These are phyloP conservation scores for Neurospora terricola DNA, from an alignment of 495 filamentous ascomycete species.

Conservation along the genomic window DNA sequence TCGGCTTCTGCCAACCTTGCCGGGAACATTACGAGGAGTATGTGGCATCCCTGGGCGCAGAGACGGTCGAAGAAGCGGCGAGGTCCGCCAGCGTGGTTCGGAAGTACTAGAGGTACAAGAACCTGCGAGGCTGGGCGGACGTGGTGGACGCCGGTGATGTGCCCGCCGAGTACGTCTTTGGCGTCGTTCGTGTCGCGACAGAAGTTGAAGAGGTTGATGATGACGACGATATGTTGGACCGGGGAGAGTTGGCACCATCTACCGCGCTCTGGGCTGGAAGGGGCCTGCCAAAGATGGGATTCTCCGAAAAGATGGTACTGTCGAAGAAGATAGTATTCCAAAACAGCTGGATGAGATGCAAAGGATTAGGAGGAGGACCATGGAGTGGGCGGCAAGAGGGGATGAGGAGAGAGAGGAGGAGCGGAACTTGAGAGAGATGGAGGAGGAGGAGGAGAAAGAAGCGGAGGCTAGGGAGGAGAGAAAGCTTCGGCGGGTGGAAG, in stretches of 20 bases:
- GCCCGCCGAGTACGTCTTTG: background rate
- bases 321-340: background rate
- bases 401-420: background rate
- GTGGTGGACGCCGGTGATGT: background rate
- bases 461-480: too few relatives aligned
- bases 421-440: background rate
- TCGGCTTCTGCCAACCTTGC: too few relatives aligned
- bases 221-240: background rate
- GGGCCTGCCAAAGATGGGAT: too few relatives aligned
- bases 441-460: background rate
- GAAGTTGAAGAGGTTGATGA: background rate
- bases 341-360: background rate
- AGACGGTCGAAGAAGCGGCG: background rate
- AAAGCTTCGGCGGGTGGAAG: too few relatives aligned
- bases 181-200: too few relatives aligned
- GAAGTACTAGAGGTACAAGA: background rate
- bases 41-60: background rate
- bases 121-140: background rate
- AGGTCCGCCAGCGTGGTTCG: background rate
- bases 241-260: background rate
- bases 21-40: background rate
- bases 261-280: background rate
- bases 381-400: background rate
- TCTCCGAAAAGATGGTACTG: background rate
- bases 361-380: background rate